Evolutionary conservation across 441 rosid genomes (phyloP).

Genomic region (Brassica balearica): DNA sequence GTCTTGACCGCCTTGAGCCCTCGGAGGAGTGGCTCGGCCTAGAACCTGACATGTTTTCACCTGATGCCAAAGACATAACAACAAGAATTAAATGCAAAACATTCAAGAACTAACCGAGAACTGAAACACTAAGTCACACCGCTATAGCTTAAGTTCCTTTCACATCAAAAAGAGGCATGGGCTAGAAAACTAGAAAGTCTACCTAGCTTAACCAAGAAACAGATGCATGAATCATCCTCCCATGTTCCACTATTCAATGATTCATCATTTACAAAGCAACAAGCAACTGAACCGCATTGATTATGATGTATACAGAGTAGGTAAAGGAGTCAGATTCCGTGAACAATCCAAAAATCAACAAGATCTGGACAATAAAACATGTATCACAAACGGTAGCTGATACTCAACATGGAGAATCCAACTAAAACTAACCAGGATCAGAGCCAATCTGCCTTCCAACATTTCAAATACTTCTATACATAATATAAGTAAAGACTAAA

Average conservation of each 20-base stretch:
- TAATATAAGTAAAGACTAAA: no score
- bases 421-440: no score
- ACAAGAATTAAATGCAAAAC: constrained; percentile 13
- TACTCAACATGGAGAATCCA: no score
- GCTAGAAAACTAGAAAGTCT: constrained; percentile 5
- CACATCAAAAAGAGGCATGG: background rate
- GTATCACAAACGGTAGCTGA: no score
- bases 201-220: constrained; percentile 10
- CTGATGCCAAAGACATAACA: constrained; percentile 30
- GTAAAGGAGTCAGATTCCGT: no score
- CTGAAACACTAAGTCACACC: background rate
- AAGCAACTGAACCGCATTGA: constrained; percentile 24
- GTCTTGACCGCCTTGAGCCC: constrained; percentile 78
- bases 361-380: no score
- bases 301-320: background rate
- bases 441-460: no score
- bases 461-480: no score
- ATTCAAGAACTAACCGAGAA: background rate
- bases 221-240: constrained; percentile 15
- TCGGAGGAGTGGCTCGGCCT: constrained; percentile 80
- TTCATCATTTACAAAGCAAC: constrained; percentile 25
- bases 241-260: constrained; percentile 27
- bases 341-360: no score
- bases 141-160: constrained; percentile 12
- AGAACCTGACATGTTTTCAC: constrained; percentile 75